These are phyloP conservation scores for Dryas integrifolia DNA, from an alignment of 331 rosid species.

Conservation along the genomic window DNA sequence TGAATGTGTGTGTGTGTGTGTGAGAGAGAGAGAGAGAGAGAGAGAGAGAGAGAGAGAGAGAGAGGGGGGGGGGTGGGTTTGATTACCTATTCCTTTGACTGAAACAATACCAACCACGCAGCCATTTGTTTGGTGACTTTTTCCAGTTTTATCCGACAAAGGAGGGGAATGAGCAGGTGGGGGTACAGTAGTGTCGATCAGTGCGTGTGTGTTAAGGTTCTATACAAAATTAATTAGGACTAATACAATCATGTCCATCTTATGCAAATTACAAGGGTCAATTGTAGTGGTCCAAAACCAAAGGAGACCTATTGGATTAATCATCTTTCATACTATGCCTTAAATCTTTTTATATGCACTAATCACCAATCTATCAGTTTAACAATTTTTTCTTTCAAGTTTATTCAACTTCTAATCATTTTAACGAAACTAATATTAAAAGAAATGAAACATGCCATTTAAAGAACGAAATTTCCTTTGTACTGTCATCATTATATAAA, in stretches of 20 bases:
- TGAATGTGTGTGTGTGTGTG: too few species aligned
- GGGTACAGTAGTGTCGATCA: slow-evolving; percentile 2
- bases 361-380: too few species aligned
- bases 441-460: too few species aligned
- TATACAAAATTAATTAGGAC: not conserved
- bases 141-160: slow-evolving; percentile 16
- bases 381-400: too few species aligned
- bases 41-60: slow-evolving; percentile 4
- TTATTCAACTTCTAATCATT: too few species aligned
- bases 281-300: not conserved
- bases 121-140: slow-evolving; percentile 14
- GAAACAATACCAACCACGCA: slow-evolving; percentile 20
- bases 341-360: too few species aligned
- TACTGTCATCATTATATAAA: too few species aligned
- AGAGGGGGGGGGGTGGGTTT: slow-evolving; percentile 26
- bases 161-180: slow-evolving; percentile 1
- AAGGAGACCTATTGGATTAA: not conserved
- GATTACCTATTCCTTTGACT: slow-evolving; percentile 44
- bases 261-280: slow-evolving; percentile 11
- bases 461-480: too few species aligned
- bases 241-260: not conserved
- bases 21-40: too few species aligned
- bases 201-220: slow-evolving; percentile 36
- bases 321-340: too few species aligned
- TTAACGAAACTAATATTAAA: too few species aligned